phyloP scores from a whole-genome alignment of 768 basidiomycete genomes.

The Melanogaster broomeanus region DNA sequence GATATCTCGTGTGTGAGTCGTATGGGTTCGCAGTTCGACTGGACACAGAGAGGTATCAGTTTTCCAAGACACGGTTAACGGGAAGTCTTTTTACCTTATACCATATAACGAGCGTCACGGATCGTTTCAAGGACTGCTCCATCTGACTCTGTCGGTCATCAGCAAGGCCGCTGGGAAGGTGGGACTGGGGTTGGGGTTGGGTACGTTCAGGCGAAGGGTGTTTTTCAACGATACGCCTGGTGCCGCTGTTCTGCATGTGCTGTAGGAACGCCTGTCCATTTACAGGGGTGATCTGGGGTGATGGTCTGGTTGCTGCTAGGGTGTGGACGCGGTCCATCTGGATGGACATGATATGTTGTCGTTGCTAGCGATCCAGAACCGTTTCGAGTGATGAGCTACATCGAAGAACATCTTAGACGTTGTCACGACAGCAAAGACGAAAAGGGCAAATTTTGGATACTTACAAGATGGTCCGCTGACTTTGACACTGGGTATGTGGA shows the following conservation, averaged over 20 bases:
- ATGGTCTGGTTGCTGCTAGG: slow-evolving; percentile 17
- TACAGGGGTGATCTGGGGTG: slow-evolving; percentile 5
- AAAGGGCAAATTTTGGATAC: not conserved
- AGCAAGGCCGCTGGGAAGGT: not conserved
- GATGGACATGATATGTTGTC: slow-evolving; percentile 19
- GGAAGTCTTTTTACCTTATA: slow-evolving; percentile 50
- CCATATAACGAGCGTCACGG: slow-evolving; percentile 70
- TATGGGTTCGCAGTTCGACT: slow-evolving; percentile 57
- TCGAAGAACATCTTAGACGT: not conserved
- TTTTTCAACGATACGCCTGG: slow-evolving; percentile 4
- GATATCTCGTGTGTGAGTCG: slow-evolving; percentile 57
- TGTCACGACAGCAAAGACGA: not conserved
- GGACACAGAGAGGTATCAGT: slow-evolving; percentile 10
- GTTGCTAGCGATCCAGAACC: not conserved
- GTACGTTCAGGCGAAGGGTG: slow-evolving; percentile 9
- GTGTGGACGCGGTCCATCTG: slow-evolving; percentile 30
- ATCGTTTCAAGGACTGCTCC: slow-evolving; percentile 45
- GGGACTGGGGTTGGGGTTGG: slow-evolving; percentile 1
- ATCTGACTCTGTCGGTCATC: slow-evolving; percentile 33
- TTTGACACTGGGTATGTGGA: not conserved
- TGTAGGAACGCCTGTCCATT: slow-evolving; percentile 13
- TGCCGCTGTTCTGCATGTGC: slow-evolving; percentile 1
- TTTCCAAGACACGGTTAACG: not conserved
- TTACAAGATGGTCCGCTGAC: not conserved
- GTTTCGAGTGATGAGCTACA: not conserved